Evolutionary conservation across 2,329 filamentous ascomycete species (phyloP).

Genomic region (Cladosporium sp.): DNA sequence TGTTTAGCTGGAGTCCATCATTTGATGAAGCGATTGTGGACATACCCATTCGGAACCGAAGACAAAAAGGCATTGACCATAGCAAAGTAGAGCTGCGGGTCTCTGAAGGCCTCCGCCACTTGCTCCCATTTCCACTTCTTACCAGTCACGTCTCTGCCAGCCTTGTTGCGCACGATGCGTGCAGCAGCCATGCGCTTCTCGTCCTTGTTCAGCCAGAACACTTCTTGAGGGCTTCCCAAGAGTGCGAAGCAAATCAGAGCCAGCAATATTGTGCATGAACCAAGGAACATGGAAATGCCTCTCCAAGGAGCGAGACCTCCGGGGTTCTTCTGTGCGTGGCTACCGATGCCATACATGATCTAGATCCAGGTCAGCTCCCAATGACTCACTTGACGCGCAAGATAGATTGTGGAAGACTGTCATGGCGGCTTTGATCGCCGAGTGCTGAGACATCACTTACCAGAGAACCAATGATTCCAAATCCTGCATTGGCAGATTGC

Average conservation of each 20-base stretch:
- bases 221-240: conserved; percentile 27
- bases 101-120: conserved; percentile 24
- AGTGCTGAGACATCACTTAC: background rate
- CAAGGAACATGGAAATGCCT: conserved; percentile 28
- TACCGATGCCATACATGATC: conserved; percentile 26
- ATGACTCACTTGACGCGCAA: background rate
- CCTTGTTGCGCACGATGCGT: conserved; percentile 28
- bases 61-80: conserved; percentile 28
- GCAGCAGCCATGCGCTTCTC: conserved; percentile 28
- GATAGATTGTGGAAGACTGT: background rate
- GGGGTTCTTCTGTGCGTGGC: conserved; percentile 19
- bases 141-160: conserved; percentile 27
- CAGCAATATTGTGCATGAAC: conserved; percentile 22
- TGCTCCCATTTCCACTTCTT: conserved; percentile 28
- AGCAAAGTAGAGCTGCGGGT: conserved; percentile 27
- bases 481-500: conserved; percentile 35
- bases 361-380: background rate
- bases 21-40: background rate
- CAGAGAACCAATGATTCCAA: conserved; percentile 17
- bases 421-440: background rate
- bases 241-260: conserved; percentile 26
- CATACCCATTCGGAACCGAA: conserved; percentile 24
- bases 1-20: background rate
- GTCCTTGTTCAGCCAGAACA: conserved; percentile 24
- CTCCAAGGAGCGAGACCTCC: conserved; percentile 26